Percentiles rank a stretch among this genome's conserved stretches.
These are phyloP conservation scores for Sphagnum fallax DNA, from an alignment of 228 moss, liverwort and hornwort species.

Conservation along the genomic window DNA sequence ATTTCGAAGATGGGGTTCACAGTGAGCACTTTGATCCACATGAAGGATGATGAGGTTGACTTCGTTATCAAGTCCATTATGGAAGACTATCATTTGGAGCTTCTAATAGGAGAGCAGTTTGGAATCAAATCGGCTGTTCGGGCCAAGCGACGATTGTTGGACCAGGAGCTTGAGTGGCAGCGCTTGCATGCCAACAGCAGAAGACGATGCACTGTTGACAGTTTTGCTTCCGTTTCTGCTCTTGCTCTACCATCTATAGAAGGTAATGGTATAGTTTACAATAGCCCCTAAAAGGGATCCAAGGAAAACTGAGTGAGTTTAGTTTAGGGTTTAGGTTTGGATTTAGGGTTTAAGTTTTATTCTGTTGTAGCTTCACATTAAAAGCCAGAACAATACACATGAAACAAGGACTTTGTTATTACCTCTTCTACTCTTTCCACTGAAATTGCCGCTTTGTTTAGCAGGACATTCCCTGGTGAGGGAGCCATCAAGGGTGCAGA, in stretches of 20 bases:
- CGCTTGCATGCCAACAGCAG: slow-evolving; percentile 18
- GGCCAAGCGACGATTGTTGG: slow-evolving; percentile 38
- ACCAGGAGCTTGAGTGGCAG: slow-evolving; percentile 40
- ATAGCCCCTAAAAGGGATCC: no score
- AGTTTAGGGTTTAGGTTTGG: no score
- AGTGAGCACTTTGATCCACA: slow-evolving; percentile 40
- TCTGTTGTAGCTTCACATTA: no score
- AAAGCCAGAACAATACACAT: no score
- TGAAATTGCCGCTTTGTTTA: not conserved
- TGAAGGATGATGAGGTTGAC: slow-evolving; percentile 46
- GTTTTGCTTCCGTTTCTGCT: not conserved
- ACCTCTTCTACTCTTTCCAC: no score
- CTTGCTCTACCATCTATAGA: slow-evolving; percentile 1
- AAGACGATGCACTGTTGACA: not conserved
- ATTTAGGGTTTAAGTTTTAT: no score
- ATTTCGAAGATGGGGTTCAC: slow-evolving; percentile 57
- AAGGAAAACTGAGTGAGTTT: no score
- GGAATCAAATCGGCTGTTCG: slow-evolving; percentile 54
- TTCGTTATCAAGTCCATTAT: slow-evolving; percentile 43
- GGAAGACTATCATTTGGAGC: slow-evolving; percentile 39
- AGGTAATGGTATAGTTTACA: not conserved
- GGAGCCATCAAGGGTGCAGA: not conserved
- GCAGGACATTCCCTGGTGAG: not conserved
- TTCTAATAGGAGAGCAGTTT: slow-evolving; percentile 46
- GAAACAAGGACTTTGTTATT: no score